These are phyloP conservation scores for Phytopythium boreale DNA, from an alignment of 352 stramenopile genomes.

Conservation along the genomic window DNA sequence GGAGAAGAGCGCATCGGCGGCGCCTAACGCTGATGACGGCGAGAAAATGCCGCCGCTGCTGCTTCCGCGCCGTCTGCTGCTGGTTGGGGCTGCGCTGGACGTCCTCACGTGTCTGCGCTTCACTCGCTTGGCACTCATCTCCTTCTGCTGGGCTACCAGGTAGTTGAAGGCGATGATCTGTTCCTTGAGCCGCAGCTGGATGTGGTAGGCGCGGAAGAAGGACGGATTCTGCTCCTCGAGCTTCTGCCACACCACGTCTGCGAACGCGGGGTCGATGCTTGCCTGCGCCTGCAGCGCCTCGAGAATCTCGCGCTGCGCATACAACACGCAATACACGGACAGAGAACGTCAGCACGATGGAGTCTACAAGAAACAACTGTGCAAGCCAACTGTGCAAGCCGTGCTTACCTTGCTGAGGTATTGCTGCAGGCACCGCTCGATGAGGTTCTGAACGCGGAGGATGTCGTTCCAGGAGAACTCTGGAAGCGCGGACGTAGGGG, in stretches of 20 bases:
- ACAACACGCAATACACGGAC: background rate
- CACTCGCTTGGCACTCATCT: constrained; percentile 51
- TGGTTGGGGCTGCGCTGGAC: background rate
- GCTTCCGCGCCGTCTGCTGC: background rate
- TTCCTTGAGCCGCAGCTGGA: constrained; percentile 87
- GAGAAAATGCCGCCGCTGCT: constrained; percentile 17
- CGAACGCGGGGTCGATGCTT: constrained; percentile 83
- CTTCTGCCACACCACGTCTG: constrained; percentile 89
- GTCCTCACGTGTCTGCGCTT: constrained; percentile 18
- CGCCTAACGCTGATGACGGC: constrained; percentile 5
- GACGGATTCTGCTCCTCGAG: constrained; percentile 89
- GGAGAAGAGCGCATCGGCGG: constrained; percentile 18
- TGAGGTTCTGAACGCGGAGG: constrained; percentile 86
- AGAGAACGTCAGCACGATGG: background rate
- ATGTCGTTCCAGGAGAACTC: constrained; percentile 89
- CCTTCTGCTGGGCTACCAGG: constrained; percentile 77
- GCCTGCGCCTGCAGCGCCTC: constrained; percentile 58
- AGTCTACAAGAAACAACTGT: background rate
- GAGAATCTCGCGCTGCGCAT: constrained; percentile 58
- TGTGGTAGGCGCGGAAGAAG: constrained; percentile 86
- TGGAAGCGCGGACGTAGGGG: constrained; percentile 18
- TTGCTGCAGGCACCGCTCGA: constrained; percentile 88
- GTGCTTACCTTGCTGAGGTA: constrained; percentile 85
- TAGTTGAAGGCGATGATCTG: constrained; percentile 92
- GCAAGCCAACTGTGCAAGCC: background rate